A percentile compares a stretch with the other conserved stretches of the same genome.
Evolutionary conservation across 306 rosid species (phyloP).

Genomic region (Crataegus laevigata): DNA sequence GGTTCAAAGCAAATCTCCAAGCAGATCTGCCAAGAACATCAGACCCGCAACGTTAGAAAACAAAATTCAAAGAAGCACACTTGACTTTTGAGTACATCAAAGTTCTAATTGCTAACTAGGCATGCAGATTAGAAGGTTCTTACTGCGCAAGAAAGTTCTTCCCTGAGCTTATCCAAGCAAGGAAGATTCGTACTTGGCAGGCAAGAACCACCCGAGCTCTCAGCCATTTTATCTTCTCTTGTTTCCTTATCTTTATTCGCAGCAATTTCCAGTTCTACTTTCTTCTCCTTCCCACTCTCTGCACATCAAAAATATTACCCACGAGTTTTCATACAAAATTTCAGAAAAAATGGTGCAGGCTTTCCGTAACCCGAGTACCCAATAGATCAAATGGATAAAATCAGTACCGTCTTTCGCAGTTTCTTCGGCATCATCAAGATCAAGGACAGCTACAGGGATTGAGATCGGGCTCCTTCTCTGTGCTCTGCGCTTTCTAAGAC

Average conservation of each 20-base stretch:
- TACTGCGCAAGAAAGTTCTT: slow-evolving; percentile 96
- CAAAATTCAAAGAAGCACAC: not conserved
- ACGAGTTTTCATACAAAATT: not conserved
- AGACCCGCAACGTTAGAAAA: not conserved
- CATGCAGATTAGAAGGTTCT: slow-evolving; percentile 18
- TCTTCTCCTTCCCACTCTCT: slow-evolving; percentile 44
- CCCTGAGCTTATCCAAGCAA: slow-evolving; percentile 76
- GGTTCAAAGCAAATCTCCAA: slow-evolving; percentile 96
- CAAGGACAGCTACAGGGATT: slow-evolving; percentile 45
- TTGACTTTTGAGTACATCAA: not conserved
- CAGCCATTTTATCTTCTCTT: slow-evolving; percentile 20
- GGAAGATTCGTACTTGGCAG: slow-evolving; percentile 41
- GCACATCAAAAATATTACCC: not conserved
- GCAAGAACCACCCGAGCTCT: slow-evolving; percentile 28
- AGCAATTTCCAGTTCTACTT: slow-evolving; percentile 3
- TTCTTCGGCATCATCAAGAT: slow-evolving; percentile 67
- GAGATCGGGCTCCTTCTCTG: slow-evolving; percentile 41
- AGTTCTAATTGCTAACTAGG: not conserved
- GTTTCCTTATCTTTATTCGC: slow-evolving; percentile 32
- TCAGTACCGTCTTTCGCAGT: slow-evolving; percentile 38
- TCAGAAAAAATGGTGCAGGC: not conserved
- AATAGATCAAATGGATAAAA: not conserved
- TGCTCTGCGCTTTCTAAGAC: slow-evolving; percentile 65
- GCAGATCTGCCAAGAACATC: slow-evolving; percentile 55
- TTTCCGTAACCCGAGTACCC: not conserved